Conservation (phyloP, 2,329 filamentous ascomycete species). For the Diaporthe velutina region DNA sequence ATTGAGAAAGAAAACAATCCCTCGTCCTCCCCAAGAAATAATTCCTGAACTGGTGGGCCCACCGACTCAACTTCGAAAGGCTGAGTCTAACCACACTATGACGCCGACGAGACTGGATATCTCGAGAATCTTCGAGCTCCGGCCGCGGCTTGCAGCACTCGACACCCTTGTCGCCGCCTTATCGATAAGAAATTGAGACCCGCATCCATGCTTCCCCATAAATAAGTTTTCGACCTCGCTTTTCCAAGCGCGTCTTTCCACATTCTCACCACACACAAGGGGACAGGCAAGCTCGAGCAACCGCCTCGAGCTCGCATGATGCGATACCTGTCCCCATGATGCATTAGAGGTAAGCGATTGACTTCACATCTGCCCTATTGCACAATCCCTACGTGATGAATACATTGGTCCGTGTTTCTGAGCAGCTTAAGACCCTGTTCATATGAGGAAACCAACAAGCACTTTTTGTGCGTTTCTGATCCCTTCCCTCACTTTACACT, state of each 20-base stretch:
- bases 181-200: conserved; percentile 33
- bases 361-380: conserved; percentile 12
- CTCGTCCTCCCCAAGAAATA: neutral
- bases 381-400: conserved; percentile 71
- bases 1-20: neutral
- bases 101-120: conserved; percentile 32
- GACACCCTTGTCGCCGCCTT: conserved; percentile 21
- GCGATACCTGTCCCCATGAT: neutral
- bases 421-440: conserved; percentile 85
- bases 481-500: neutral
- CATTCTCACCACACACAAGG: neutral
- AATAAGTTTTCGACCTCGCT: conserved; percentile 8
- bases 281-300: neutral
- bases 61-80: neutral
- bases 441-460: conserved; percentile 76
- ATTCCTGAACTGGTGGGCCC: neutral
- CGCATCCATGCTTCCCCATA: conserved; percentile 22
- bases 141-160: neutral
- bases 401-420: conserved; percentile 91
- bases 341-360: neutral
- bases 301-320: neutral
- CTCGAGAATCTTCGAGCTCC: conserved; percentile 36
- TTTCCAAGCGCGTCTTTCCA: conserved; percentile 19
- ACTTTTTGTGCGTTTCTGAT: conserved; percentile 78
- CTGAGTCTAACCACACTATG: conserved; percentile 6